Evolutionary conservation across 169 alveolate species (phyloP).

Genomic region (Theileria luwenshuni): DNA sequence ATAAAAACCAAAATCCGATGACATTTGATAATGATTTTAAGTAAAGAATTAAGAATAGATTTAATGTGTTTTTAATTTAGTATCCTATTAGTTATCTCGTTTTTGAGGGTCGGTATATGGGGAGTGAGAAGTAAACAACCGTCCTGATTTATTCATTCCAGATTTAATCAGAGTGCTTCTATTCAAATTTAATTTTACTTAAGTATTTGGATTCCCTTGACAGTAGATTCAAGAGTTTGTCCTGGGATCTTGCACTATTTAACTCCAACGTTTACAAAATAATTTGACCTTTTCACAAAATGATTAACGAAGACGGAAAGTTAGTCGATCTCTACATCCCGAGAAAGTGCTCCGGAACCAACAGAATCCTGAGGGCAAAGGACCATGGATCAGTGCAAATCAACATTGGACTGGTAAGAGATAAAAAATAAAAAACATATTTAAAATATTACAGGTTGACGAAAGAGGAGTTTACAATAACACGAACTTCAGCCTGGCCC

Average conservation of each 20-base stretch:
- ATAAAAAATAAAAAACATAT: slow-evolving; percentile 23
- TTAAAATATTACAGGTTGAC: slow-evolving; percentile 77
- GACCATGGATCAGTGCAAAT: slow-evolving; percentile 94
- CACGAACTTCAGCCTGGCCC: slow-evolving; percentile 83
- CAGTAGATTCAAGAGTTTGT: too few relatives aligned
- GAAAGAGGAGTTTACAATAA: slow-evolving; percentile 87
- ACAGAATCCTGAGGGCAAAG: slow-evolving; percentile 87
- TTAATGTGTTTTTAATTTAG: background rate
- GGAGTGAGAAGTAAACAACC: background rate
- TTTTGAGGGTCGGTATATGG: background rate
- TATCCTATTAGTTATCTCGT: too few relatives aligned
- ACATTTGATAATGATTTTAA: background rate
- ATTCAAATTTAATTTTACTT: too few relatives aligned
- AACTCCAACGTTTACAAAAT: too few relatives aligned
- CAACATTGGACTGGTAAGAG: slow-evolving; percentile 86
- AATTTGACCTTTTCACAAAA: too few relatives aligned
- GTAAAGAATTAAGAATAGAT: too few relatives aligned
- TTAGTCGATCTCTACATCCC: slow-evolving; percentile 93
- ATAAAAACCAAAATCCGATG: background rate
- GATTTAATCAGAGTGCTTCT: too few relatives aligned
- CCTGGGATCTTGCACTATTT: too few relatives aligned
- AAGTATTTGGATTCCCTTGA: too few relatives aligned
- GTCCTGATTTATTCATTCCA: background rate
- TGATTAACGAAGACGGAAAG: slow-evolving; percentile 89
- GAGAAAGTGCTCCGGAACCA: slow-evolving; percentile 94